Evolutionary conservation across 371 early-diverging fungal genomes (phyloP).

Genomic region (Mucor irregularis): DNA sequence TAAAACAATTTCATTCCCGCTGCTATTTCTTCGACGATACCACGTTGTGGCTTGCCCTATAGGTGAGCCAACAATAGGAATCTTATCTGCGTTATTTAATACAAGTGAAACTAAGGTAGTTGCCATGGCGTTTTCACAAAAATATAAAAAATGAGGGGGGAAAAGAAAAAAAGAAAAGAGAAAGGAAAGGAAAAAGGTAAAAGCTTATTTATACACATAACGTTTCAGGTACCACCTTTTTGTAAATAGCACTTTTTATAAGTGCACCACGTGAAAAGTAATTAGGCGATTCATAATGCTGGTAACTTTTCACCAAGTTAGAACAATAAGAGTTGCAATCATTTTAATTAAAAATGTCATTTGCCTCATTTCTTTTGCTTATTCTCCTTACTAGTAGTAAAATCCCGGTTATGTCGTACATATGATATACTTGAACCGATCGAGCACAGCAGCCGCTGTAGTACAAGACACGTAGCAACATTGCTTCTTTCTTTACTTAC

Average conservation of each 20-base stretch:
- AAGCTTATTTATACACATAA: no score
- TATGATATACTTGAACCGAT: no score
- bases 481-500: no score
- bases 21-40: slow-evolving; percentile 14
- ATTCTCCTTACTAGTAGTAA: no score
- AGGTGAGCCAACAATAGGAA: slow-evolving; percentile 34
- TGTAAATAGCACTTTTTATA: slow-evolving; percentile 1
- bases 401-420: no score
- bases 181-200: not conserved
- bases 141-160: not conserved
- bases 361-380: no score
- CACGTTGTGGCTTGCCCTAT: slow-evolving; percentile 27
- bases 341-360: no score
- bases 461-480: no score
- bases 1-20: slow-evolving; percentile 4
- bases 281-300: not conserved
- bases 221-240: no score
- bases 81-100: slow-evolving; percentile 31
- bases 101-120: slow-evolving; percentile 27
- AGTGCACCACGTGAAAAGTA: not conserved
- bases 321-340: no score
- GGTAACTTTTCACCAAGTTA: no score
- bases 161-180: not conserved
- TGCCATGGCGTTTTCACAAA: slow-evolving; percentile 15
- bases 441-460: no score